Evolutionary conservation across 2,329 filamentous ascomycete genomes (phyloP), one percentile per base, ranked within the genome.

Genomic region (Aspergillus hortae): DNA sequence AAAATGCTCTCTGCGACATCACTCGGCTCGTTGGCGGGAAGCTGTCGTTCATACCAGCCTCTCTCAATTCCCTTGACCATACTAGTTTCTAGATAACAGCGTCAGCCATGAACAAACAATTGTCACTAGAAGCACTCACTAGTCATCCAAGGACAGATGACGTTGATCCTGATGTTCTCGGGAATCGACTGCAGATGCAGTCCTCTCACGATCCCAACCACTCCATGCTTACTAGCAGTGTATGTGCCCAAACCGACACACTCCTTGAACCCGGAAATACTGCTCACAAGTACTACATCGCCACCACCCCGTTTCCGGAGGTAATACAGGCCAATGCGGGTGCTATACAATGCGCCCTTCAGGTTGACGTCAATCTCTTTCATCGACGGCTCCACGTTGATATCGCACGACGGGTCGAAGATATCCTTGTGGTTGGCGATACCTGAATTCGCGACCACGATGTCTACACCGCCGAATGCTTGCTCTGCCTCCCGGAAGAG

Each of bases 401-500:
- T 51, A 32, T 59, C 55, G 30, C 56, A 56, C 23, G 49, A 42
- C 1, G 56, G 48, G 9, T 56, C 49, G n/a, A 61, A 62, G 1
- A 51, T 49, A 43, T 62, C 57, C 25, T 55, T 52, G 21, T 54
- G 54, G 6, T 55, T 55, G 2, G 43, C 52, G 12, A 61, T 54
- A 4, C 56, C 61, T 3, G 62, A 61, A 45, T 64, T 60, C 12
- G 58, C 63, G 19, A 63, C 56, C 41, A 64, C 63, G 10, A 64
- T 57, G n/a, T 62, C 58, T 3, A 65, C 59, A 10, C 49, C 51
- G 15, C 59, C 58, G n/a, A 62, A 57, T 32, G 35, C 48, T 1
- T 55, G 55, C 38, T 53, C 54, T 0, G 58, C 58, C 2, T 48
- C 48, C 44, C 57, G 51, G 49, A 64, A 65, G 4, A 64, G 40